A percentile compares a stretch with the other conserved stretches of the same genome.
These are phyloP conservation scores for Termitomyces sp. DNA, from an alignment of 768 basidiomycete genomes.

Conservation along the genomic window DNA sequence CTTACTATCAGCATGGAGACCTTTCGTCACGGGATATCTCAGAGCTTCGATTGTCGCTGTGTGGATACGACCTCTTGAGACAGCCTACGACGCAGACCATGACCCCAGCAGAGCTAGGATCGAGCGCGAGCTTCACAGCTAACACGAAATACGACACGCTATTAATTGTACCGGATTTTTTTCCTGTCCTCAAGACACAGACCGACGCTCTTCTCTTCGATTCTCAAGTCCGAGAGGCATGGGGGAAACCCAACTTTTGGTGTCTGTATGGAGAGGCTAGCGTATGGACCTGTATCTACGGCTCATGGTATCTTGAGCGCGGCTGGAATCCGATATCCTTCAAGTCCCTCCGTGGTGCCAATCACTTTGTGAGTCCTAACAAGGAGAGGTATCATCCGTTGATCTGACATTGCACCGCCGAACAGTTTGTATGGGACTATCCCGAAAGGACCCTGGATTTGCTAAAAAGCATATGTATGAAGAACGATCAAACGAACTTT, in stretches of 20 bases:
- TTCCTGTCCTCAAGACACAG: neutral
- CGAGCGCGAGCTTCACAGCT: neutral
- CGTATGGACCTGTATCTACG: neutral
- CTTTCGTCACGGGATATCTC: neutral
- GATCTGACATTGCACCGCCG: neutral
- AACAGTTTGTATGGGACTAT: neutral
- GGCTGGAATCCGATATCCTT: neutral
- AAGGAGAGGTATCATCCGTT: neutral
- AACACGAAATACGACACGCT: neutral
- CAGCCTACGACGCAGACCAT: neutral
- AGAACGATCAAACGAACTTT: no score
- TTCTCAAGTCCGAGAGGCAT: neutral
- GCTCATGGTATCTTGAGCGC: constrained; percentile 1
- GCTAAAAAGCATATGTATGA: no score
- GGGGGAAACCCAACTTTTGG: neutral
- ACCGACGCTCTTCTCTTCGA: neutral
- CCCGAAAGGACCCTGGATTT: no score
- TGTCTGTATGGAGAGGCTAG: constrained; percentile 1
- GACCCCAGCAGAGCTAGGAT: neutral
- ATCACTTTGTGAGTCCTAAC: neutral
- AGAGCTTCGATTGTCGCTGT: neutral
- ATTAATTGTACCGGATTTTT: neutral
- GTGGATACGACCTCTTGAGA: neutral
- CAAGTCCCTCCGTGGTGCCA: neutral
- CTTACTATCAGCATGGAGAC: constrained; percentile 1